phyloP scores from a whole-genome alignment of 495 filamentous ascomycete species.

The Aspergillus sclerotioniger region DNA sequence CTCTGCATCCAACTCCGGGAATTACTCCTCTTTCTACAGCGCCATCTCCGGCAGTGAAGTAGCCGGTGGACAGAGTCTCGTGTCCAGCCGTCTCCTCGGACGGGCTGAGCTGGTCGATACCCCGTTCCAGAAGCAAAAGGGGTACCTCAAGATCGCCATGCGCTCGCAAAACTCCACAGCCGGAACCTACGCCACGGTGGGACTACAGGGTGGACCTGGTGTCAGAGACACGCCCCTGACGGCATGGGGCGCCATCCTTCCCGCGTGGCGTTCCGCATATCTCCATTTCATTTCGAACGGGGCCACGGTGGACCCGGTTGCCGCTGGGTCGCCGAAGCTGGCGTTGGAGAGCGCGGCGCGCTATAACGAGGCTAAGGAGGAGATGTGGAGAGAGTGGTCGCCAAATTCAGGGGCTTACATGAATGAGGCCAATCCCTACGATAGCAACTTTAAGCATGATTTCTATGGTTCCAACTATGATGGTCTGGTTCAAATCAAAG shows the following conservation, averaged over 20 bases:
- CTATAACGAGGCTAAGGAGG: slow-evolving; percentile 16
- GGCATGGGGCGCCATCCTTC: slow-evolving; percentile 15
- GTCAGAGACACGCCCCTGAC: slow-evolving; percentile 6
- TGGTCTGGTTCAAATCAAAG: slow-evolving; percentile 45
- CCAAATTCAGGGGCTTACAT: slow-evolving; percentile 25
- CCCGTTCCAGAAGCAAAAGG: background rate
- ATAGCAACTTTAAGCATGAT: slow-evolving; percentile 49
- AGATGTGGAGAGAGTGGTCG: slow-evolving; percentile 27
- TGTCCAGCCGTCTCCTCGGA: slow-evolving; percentile 25
- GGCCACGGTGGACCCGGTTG: slow-evolving; percentile 11
- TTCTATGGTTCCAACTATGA: slow-evolving; percentile 58
- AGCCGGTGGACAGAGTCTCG: slow-evolving; percentile 11
- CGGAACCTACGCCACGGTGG: slow-evolving; percentile 9
- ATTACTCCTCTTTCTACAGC: slow-evolving; percentile 11
- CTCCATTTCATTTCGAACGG: slow-evolving; percentile 20
- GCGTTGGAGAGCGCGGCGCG: background rate
- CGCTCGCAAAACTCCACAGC: background rate
- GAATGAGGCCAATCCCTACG: slow-evolving; percentile 47
- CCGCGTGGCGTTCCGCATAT: slow-evolving; percentile 23
- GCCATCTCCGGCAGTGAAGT: background rate
- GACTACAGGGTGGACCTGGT: slow-evolving; percentile 23
- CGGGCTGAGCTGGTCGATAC: slow-evolving; percentile 22
- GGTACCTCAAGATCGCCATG: slow-evolving; percentile 1
- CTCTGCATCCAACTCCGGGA: background rate
- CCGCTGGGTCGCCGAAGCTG: background rate